Evolutionary conservation across 2,329 filamentous ascomycete species (phyloP), one percentile per base, ranked within the genome.

Genomic region (Sclerotinia nivalis): DNA sequence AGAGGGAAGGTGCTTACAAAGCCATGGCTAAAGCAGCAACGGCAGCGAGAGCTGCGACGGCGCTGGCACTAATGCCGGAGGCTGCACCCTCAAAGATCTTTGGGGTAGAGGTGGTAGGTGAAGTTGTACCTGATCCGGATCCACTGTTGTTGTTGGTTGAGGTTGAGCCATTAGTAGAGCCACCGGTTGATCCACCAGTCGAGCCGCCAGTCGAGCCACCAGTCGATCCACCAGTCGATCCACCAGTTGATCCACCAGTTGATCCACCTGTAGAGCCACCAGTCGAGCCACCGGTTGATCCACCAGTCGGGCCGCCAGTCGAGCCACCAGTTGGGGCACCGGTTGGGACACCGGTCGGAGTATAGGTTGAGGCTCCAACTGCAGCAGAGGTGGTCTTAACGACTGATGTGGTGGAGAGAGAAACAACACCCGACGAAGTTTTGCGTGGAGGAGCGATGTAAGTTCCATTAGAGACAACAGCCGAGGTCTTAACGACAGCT

Each of bases 31-130:
- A 1, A 12, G 31, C 67, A 55, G 43, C 58, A 7, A 64, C 47
- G 47, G 47, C 59, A 47, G 34, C 59, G 22, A 69, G 67, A 43
- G 47, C 67, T 34, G 47, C 58, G 4, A 45, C 47, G 2, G 31
- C 7, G 22, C 34, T 47, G 45, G 31, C 9, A 8, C 18, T 5
- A n/a, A 22, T 43, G 45, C 2, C 9, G 34, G n/a, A 34, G 47
- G 67, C 37, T 18, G 34, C 40, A 28, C 45, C 60, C 4, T 25
- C 9, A 5, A 65, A 52, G 34, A n/a, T 18, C 7, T 31, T 18
- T n/a, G 67, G 34, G 4, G 2, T 40, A 7, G 20, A 0, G 22
- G 25, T 37, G 12, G 15, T 58, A 3, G 64, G 40, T 47, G 62
- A 15, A 15, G 45, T 40, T 43, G 40, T 49, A 22, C 9, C 43